Conservation (phyloP, 2,329 filamentous ascomycete genomes). For the Colletotrichum echinochloae region DNA sequence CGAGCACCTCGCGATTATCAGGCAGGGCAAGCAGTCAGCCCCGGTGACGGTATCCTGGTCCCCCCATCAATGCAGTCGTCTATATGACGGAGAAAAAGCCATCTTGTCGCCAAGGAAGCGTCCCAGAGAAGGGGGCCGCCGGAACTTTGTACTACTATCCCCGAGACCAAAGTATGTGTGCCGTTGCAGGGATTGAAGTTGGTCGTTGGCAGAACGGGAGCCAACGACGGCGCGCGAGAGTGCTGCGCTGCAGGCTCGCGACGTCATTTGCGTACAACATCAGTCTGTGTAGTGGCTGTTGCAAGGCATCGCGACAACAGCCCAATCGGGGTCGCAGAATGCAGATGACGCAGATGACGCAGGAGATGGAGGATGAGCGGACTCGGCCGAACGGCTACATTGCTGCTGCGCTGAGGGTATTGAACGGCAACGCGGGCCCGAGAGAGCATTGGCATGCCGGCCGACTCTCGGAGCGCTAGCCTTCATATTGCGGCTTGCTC, state of each 20-base stretch:
- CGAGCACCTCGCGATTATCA: background rate
- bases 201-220: background rate
- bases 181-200: background rate
- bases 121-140: too few species aligned
- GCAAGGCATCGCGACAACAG: too few species aligned
- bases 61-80: too few species aligned
- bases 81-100: too few species aligned
- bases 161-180: background rate
- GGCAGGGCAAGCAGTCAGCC: background rate
- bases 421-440: constrained; percentile 9
- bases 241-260: constrained; percentile 13
- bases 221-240: constrained; percentile 4
- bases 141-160: too few species aligned
- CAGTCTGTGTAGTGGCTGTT: background rate
- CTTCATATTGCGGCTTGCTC: background rate
- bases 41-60: too few species aligned
- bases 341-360: constrained; percentile 7
- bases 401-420: constrained; percentile 1
- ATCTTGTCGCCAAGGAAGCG: background rate
- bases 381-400: constrained; percentile 14
- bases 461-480: background rate
- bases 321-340: background rate
- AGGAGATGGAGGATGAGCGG: constrained; percentile 4
- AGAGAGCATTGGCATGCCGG: constrained; percentile 17
- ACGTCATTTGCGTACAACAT: constrained; percentile 1